Conservation (phyloP, 345 rosid genomes). For the Anacardium occidentale region DNA sequence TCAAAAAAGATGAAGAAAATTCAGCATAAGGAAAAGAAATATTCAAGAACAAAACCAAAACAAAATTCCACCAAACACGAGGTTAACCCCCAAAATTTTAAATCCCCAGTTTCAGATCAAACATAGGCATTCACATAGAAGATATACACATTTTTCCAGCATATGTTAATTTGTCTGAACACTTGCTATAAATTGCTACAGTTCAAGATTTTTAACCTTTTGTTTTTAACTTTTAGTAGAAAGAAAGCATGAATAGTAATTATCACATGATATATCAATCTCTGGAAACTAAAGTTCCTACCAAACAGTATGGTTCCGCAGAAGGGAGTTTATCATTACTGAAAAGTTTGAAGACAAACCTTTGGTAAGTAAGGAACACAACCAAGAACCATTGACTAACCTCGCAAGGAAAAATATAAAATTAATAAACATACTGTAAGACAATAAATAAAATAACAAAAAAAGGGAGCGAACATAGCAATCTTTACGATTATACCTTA, state of each 20-base stretch:
- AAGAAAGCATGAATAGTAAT: not conserved
- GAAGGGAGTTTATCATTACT: conserved; percentile 6
- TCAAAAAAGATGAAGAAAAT: not conserved
- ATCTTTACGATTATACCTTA: conserved; percentile 51
- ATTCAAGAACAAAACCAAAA: not conserved
- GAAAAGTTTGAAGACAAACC: conserved; percentile 49
- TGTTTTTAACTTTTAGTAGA: not conserved
- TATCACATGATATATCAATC: conserved; percentile 2
- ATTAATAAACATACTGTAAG: conserved; percentile 13
- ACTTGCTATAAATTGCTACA: not conserved
- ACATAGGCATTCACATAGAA: not conserved
- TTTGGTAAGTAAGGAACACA: conserved; percentile 96
- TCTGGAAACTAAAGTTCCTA: not conserved
- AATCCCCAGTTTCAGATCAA: not conserved
- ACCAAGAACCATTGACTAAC: conserved; percentile 96
- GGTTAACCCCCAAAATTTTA: not conserved
- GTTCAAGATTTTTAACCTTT: not conserved
- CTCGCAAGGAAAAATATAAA: conserved; percentile 41
- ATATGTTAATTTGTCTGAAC: no score
- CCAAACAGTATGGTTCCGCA: not conserved
- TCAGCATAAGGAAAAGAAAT: not conserved
- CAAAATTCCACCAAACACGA: not conserved
- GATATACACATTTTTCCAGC: not conserved
- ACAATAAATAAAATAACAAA: not conserved
- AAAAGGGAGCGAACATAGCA: conserved; percentile 8